Evolutionary conservation across 2,329 filamentous ascomycete species (phyloP).

Genomic region (Hypoxylon sp.): DNA sequence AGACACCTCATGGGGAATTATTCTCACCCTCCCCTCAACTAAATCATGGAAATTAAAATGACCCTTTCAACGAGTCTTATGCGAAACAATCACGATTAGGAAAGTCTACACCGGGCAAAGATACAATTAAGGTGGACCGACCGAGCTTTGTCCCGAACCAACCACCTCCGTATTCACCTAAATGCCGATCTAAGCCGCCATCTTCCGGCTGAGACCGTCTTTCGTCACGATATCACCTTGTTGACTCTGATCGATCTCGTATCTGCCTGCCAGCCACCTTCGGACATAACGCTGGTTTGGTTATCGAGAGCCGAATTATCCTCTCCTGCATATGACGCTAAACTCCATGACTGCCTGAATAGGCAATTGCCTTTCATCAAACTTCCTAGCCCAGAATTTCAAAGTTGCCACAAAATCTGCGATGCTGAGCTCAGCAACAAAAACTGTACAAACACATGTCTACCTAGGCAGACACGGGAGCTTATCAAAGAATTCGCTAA

Average conservation of each 20-base stretch:
- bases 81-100: neutral
- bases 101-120: neutral
- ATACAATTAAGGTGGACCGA: neutral
- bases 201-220: constrained; percentile 7
- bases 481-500: constrained; percentile 27
- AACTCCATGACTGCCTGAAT: neutral
- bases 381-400: neutral
- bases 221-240: neutral
- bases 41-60: neutral
- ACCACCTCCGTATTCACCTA: neutral
- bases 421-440: constrained; percentile 1
- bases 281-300: neutral
- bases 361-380: neutral
- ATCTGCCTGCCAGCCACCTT: constrained; percentile 3
- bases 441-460: constrained; percentile 2
- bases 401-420: neutral
- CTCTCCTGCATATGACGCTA: neutral
- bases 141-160: neutral
- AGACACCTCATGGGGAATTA: too few relatives aligned
- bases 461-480: neutral
- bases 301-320: neutral
- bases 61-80: neutral
- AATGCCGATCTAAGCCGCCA: constrained; percentile 15
- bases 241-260: constrained; percentile 7
- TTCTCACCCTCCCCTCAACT: too few relatives aligned